Evolutionary conservation across 345 rosid species (phyloP).

Genomic region (Eucalyptus tenuipes): DNA sequence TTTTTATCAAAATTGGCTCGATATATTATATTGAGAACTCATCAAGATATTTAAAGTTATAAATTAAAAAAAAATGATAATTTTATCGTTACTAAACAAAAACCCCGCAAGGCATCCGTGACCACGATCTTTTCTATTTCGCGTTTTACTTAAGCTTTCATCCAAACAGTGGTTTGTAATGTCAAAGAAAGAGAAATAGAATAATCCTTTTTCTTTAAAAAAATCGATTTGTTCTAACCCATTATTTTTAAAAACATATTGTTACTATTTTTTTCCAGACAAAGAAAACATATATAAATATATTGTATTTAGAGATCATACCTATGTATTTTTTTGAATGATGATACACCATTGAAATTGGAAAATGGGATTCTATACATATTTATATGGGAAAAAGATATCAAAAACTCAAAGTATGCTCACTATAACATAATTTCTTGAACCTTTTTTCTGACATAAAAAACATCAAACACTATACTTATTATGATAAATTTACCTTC

Average conservation of each 20-base stretch:
- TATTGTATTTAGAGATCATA: background rate
- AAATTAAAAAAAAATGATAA: too few relatives aligned
- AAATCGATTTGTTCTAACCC: background rate
- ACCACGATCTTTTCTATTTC: background rate
- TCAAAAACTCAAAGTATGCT: too few relatives aligned
- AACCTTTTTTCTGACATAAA: too few relatives aligned
- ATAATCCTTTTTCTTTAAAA: background rate
- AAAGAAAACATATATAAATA: background rate
- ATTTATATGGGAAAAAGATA: background rate
- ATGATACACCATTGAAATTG: background rate
- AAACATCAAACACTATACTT: background rate
- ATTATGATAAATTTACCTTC: background rate
- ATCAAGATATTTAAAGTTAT: too few relatives aligned
- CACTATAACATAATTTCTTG: rapidly evolving
- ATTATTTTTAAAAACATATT: background rate
- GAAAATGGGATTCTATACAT: background rate
- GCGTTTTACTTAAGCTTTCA: background rate
- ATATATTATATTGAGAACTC: too few relatives aligned
- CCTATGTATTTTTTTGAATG: background rate
- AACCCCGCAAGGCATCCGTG: background rate
- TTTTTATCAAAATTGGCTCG: rapidly evolving
- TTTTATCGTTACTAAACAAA: background rate
- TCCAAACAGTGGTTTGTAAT: background rate
- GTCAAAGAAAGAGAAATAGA: background rate
- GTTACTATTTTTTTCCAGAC: background rate